Evolutionary conservation across 495 filamentous ascomycete species (phyloP), one percentile per base, ranked within the genome.

Genomic region (Xylaria acuta): DNA sequence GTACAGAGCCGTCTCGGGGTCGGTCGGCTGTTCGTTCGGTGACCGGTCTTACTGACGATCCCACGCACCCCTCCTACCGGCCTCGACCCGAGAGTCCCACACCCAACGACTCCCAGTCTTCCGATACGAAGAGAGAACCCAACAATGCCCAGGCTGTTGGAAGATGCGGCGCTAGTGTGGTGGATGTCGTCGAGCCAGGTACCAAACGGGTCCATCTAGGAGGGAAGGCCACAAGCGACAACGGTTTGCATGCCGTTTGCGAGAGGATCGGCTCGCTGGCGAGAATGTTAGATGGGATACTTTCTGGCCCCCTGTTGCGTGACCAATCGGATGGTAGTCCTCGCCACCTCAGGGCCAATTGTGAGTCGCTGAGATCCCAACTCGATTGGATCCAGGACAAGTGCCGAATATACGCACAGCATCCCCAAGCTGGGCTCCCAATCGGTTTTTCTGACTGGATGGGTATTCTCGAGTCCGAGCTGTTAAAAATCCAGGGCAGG

Each of bases 391-490:
- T 76, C 49, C 38, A 70, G 20, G 66, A 71, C 27, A 75, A 71
- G 3, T n/a, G 67, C 27, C 36, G 41, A 3, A 63, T 58, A 7
- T 78, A 75, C 54, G 64, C 64, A 63, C 64, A 63, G 60, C 16
- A 65, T 38, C 54, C 49, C 7, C 41, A 63, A 30, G 16, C 72
- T 32, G 63, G 60, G 2, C 49, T 74, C 20, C 71, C 73, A n/a
- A 56, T 67, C 22, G 63, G 59, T 16, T 62, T 78, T 6, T 66
- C 70, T 20, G 49, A 43, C 4, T 76, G 73, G 77, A n/a, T 75
- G 18, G 51, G 43, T 2, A 72, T 45, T 2, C 71, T 78, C 32
- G 54, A 72, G 25, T 40, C 40, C 18, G 72, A 78, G 54, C 60
- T 75, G 16, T 20, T 71, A 12, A 30, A 34, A 2, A 53, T 78